phyloP scores from a whole-genome alignment of 1,139 yeast genomes.

The Chernovozyma aurita region DNA sequence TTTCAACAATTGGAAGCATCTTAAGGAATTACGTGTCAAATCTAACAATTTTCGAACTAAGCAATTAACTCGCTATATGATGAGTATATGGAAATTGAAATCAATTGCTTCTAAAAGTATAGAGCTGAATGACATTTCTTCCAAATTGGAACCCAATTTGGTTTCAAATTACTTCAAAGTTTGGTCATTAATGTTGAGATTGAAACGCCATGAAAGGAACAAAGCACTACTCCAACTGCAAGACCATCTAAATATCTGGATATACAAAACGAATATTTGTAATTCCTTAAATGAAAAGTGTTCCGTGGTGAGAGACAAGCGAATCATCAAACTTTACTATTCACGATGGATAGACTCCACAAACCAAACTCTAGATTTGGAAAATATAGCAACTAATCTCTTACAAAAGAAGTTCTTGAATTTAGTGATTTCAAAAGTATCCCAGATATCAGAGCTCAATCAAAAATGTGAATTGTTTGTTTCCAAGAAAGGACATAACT shows the following conservation, averaged over 20 bases:
- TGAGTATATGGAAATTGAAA: conserved; percentile 15
- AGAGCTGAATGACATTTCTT: background rate
- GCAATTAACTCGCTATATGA: conserved; percentile 6
- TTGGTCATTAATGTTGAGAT: background rate
- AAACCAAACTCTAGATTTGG: background rate
- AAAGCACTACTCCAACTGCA: background rate
- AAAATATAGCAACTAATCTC: background rate
- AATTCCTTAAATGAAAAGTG: too few species aligned
- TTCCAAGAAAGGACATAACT: background rate
- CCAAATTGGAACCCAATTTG: background rate
- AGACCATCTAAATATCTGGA: background rate
- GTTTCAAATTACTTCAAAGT: background rate
- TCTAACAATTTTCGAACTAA: conserved; percentile 3
- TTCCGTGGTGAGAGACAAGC: too few species aligned
- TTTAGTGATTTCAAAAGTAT: background rate
- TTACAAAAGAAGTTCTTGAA: background rate
- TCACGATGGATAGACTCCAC: too few species aligned
- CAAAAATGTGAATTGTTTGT: background rate
- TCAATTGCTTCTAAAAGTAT: background rate
- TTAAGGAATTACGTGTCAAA: background rate
- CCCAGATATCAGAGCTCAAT: background rate
- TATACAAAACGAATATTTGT: background rate
- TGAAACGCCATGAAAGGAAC: background rate
- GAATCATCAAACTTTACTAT: too few species aligned
- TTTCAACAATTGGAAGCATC: conserved; percentile 1